Percentiles rank a stretch among this genome's conserved stretches.
phyloP scores from a whole-genome alignment of 257 asterid species.

The Thymus quinquecostatus region DNA sequence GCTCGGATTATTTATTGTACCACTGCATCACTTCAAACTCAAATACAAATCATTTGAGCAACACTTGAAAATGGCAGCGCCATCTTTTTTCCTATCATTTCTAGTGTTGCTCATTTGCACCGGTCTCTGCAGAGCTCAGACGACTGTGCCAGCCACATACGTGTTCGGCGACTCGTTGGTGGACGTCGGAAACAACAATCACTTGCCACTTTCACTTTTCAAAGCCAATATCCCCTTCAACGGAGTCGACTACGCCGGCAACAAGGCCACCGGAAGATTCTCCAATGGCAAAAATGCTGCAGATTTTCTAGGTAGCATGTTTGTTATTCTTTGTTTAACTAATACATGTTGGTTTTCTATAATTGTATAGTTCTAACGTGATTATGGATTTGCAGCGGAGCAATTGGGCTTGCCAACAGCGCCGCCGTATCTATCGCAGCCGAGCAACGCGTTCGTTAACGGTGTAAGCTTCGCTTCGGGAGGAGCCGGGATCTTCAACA shows the following conservation, averaged over 20 bases:
- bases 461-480: constrained; percentile 92
- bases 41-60: not conserved
- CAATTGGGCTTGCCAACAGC: constrained; percentile 66
- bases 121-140: constrained; percentile 41
- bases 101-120: constrained; percentile 23
- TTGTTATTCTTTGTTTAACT: no score
- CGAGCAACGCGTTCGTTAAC: constrained; percentile 39
- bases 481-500: constrained; percentile 77
- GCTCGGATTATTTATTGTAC: not conserved
- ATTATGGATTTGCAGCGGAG: constrained; percentile 46
- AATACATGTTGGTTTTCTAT: no score
- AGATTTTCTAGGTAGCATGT: constrained; percentile 59
- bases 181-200: constrained; percentile 80
- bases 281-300: constrained; percentile 85
- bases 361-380: no score
- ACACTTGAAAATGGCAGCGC: not conserved
- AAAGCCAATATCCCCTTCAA: constrained; percentile 71
- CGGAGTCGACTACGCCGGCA: constrained; percentile 62
- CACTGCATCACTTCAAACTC: not conserved
- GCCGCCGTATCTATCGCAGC: constrained; percentile 70
- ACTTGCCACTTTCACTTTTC: constrained; percentile 48
- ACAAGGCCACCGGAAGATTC: constrained; percentile 78
- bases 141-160: constrained; percentile 53
- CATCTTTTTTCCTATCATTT: not conserved
- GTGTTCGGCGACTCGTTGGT: constrained; percentile 81